These are phyloP conservation scores for Jasminum sambac DNA, from an alignment of 257 asterid genomes.

Conservation along the genomic window DNA sequence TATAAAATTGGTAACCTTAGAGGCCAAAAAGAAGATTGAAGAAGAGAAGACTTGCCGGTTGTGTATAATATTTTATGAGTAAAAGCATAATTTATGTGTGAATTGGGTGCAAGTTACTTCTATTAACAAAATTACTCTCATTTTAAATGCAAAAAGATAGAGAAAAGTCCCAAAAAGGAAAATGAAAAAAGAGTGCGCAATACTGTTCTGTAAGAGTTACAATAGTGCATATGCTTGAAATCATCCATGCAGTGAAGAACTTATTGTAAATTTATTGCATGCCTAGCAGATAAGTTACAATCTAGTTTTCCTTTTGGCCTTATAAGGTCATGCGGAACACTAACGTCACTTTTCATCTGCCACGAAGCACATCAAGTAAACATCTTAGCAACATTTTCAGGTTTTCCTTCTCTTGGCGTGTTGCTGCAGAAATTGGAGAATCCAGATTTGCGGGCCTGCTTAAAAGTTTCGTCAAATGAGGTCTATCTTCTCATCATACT, in stretches of 20 bases:
- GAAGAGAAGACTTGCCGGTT: no score
- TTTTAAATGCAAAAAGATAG: no score
- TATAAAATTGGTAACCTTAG: no score
- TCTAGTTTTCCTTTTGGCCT: conserved; percentile 1
- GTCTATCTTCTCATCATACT: conserved; percentile 39
- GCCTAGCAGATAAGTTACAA: neutral
- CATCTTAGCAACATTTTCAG: conserved; percentile 45
- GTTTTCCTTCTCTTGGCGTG: conserved; percentile 94
- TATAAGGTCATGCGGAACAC: conserved; percentile 14
- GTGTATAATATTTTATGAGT: no score
- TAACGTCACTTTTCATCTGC: conserved; percentile 11
- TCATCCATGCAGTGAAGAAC: conserved; percentile 11
- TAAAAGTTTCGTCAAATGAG: conserved; percentile 84
- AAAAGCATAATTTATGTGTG: no score
- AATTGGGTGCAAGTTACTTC: no score
- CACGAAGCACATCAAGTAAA: conserved; percentile 9
- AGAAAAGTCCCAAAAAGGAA: no score
- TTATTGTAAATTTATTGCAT: conserved; percentile 3
- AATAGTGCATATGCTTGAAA: neutral
- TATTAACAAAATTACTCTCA: no score
- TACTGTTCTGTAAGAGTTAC: no score
- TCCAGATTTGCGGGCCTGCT: conserved; percentile 91
- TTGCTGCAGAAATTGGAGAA: conserved; percentile 93
- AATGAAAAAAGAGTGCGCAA: no score
- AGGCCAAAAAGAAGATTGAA: no score